Evolutionary conservation across 2,329 filamentous ascomycete species (phyloP).

Genomic region (Bipolaris gigantea): DNA sequence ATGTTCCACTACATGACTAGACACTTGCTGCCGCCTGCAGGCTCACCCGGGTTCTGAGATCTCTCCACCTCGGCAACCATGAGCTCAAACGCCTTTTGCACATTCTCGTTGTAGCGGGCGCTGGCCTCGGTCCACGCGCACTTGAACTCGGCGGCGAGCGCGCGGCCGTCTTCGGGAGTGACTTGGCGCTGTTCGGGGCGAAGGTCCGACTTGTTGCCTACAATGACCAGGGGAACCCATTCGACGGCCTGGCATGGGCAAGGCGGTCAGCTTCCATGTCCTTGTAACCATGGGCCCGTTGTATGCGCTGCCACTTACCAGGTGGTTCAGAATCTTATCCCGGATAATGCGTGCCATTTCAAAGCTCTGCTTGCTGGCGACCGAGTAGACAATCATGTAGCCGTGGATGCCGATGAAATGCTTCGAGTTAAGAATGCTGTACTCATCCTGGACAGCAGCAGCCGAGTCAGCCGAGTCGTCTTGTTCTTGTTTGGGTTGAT

Average conservation of each 20-base stretch:
- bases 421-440: slow-evolving; percentile 97
- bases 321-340: slow-evolving; percentile 95
- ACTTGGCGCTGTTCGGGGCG: slow-evolving; percentile 93
- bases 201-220: slow-evolving; percentile 96
- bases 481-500: neutral
- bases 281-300: too few relatives aligned
- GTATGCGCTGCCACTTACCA: slow-evolving; percentile 62
- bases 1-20: slow-evolving; percentile 69
- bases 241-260: slow-evolving; percentile 71
- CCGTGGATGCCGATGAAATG: slow-evolving; percentile 99
- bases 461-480: slow-evolving; percentile 27
- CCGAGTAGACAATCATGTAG: slow-evolving; percentile 98
- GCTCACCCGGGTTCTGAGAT: slow-evolving; percentile 84
- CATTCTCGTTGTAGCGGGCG: slow-evolving; percentile 92
- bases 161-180: slow-evolving; percentile 79
- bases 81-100: slow-evolving; percentile 87
- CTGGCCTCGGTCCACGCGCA: slow-evolving; percentile 96
- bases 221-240: slow-evolving; percentile 87
- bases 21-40: slow-evolving; percentile 79
- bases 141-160: slow-evolving; percentile 80
- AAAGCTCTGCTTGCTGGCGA: slow-evolving; percentile 88
- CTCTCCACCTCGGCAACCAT: slow-evolving; percentile 96
- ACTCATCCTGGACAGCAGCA: slow-evolving; percentile 72
- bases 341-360: slow-evolving; percentile 97
- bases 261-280: slow-evolving; percentile 10